Base-by-base conservation (phyloP, 2,329 filamentous ascomycete genomes). In the Fusarium verrucosum region DNA sequence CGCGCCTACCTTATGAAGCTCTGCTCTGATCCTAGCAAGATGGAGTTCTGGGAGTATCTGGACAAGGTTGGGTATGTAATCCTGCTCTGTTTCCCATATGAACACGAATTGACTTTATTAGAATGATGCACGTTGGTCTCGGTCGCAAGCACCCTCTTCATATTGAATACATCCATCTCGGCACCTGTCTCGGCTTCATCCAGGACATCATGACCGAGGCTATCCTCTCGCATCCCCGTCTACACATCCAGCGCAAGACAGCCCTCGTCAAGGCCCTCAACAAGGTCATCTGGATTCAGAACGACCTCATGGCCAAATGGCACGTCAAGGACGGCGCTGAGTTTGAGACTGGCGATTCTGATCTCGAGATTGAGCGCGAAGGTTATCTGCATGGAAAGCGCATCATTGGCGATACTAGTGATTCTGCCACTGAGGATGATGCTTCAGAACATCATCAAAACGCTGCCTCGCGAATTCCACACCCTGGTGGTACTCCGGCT, bases 281-380 rank as follows among this genome's bases (percentile, higher is more conserved):
- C 62, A 94, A 95, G 75, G 88, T 94, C 23, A 89, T 94, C 65
- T 94, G 91, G 91, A 93, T 94, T 67, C 92, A 94, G 77, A 94
- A 94, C 73, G 91, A 94, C 75, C 82, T 94, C 26, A 91, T 94
- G 75, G 89, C 91, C n/a, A 91, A 90, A 75, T 94, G 90, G 89
- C 91, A 92, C 70, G 85, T 91, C 32, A 82, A 84, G 30, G 88
- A 91, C 65, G 88, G 88, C 45, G 84, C 88, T 32, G 89, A 92
- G 75, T 86, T 80, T 65, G 74, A 76, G 25, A 71, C 76, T 2
- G 77, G 77, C 16, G 78, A 80, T 13, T 80, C 81, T 51, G 80
- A 81, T 42, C 78, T 82, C 14, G 77, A 82, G 23, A 74, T 86
- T 40, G 87, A 90, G 72, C 78, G 80, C 49, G 89, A 91, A 71